Conservation (phyloP, 208 protist genomes). For the Wallacemonas sp. region DNA sequence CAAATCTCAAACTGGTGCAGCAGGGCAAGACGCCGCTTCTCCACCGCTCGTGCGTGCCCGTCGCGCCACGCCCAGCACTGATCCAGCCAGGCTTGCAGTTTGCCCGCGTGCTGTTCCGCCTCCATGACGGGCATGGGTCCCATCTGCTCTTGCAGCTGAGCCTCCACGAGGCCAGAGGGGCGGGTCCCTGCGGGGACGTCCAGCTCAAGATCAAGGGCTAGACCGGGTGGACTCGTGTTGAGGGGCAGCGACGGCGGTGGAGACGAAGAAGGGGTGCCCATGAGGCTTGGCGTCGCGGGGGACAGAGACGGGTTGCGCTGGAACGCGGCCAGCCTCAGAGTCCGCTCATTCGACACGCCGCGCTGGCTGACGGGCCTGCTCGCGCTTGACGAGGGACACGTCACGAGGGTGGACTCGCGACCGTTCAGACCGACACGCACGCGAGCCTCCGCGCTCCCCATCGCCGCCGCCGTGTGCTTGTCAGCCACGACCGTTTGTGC, state of each 20-base stretch:
- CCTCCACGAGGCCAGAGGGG: background rate
- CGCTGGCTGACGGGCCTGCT: background rate
- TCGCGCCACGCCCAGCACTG: slow-evolving; percentile 45
- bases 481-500: background rate
- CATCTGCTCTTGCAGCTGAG: slow-evolving; percentile 20
- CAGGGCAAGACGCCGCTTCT: slow-evolving; percentile 35
- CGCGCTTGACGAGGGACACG: too few relatives aligned
- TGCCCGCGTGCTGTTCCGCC: slow-evolving; percentile 5
- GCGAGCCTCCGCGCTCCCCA: background rate
- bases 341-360: background rate
- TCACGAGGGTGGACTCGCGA: too few relatives aligned
- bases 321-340: background rate
- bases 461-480: background rate
- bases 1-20: slow-evolving; percentile 63
- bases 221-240: background rate
- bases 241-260: background rate
- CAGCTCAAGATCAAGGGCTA: background rate
- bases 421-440: too few relatives aligned
- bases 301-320: background rate
- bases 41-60: slow-evolving; percentile 20
- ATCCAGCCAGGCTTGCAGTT: slow-evolving; percentile 21
- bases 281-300: background rate
- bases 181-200: too few relatives aligned
- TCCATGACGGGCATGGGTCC: slow-evolving; percentile 14
- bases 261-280: too few relatives aligned